Conservation (phyloP, 331 rosid genomes). For the Stylosanthes scabra region DNA sequence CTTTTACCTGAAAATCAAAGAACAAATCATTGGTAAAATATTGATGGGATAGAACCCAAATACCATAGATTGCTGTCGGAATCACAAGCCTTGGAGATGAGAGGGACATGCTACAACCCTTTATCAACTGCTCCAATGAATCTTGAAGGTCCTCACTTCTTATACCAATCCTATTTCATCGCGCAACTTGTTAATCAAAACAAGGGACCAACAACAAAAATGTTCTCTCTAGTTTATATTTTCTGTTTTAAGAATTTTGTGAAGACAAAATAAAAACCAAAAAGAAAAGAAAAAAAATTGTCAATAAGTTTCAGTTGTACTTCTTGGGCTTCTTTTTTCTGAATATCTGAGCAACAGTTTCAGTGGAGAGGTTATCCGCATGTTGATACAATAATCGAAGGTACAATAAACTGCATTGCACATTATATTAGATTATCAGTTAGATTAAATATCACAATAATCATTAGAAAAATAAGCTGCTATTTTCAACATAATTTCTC, state of each 20-base stretch:
- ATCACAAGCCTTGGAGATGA: constrained; percentile 96
- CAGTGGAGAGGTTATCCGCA: constrained; percentile 75
- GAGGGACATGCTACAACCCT: constrained; percentile 77
- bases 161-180: constrained; percentile 80
- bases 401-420: constrained; percentile 75
- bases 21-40: constrained; percentile 59
- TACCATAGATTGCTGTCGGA: constrained; percentile 82
- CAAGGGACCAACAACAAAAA: constrained; percentile 2
- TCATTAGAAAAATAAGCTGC: too few relatives aligned
- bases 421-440: constrained; percentile 29
- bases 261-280: too few relatives aligned
- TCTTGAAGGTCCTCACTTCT: constrained; percentile 83
- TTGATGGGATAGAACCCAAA: constrained; percentile 77
- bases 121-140: constrained; percentile 68
- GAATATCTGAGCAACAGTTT: constrained; percentile 77
- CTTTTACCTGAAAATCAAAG: constrained; percentile 88
- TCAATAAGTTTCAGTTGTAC: constrained; percentile 47
- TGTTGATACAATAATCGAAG: constrained; percentile 85
- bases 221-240: too few relatives aligned
- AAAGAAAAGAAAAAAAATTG: neutral
- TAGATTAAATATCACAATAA: constrained; percentile 22
- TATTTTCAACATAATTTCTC: too few relatives aligned
- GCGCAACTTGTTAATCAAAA: constrained; percentile 32
- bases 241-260: too few relatives aligned
- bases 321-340: constrained; percentile 72